Percentiles rank a stretch among this genome's conserved stretches.
These are phyloP conservation scores for Coemansia sp. DNA, from an alignment of 192 early-diverging fungal species.

Conservation along the genomic window DNA sequence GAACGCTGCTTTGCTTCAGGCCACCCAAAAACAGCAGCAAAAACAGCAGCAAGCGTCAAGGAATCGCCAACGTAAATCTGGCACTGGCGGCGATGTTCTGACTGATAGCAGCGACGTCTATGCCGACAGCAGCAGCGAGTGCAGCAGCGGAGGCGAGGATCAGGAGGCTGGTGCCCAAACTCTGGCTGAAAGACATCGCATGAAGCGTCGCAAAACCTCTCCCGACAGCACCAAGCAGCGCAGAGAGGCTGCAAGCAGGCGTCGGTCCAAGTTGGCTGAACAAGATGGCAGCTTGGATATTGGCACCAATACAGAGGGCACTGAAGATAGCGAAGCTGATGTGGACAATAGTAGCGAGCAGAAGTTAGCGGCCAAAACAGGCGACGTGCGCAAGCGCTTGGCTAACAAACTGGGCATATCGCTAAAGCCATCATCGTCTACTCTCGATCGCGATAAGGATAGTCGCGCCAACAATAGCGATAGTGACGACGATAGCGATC, in stretches of 20 bases:
- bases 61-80: conserved; percentile 3
- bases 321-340: conserved; percentile 19
- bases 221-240: conserved; percentile 12
- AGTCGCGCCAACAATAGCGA: conserved; percentile 20
- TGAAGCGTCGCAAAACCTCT: conserved; percentile 32
- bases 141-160: conserved; percentile 35
- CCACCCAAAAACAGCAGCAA: conserved; percentile 18
- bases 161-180: conserved; percentile 12
- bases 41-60: conserved; percentile 20
- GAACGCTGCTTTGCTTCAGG: conserved; percentile 31
- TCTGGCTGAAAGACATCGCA: conserved; percentile 16
- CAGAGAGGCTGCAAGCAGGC: background rate
- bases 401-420: conserved; percentile 16
- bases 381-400: conserved; percentile 6
- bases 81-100: conserved; percentile 9
- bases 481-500: conserved; percentile 16
- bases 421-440: conserved; percentile 7
- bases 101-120: conserved; percentile 36
- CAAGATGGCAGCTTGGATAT: conserved; percentile 45
- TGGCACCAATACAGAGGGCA: conserved; percentile 21
- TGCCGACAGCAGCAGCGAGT: conserved; percentile 22
- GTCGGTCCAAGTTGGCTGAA: conserved; percentile 17
- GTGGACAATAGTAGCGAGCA: conserved; percentile 8
- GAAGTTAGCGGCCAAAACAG: background rate
- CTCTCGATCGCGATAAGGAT: conserved; percentile 8